Evolutionary conservation across 306 rosid genomes (phyloP), one percentile per base, ranked within the genome.

Genomic region (Vicia sativa): DNA sequence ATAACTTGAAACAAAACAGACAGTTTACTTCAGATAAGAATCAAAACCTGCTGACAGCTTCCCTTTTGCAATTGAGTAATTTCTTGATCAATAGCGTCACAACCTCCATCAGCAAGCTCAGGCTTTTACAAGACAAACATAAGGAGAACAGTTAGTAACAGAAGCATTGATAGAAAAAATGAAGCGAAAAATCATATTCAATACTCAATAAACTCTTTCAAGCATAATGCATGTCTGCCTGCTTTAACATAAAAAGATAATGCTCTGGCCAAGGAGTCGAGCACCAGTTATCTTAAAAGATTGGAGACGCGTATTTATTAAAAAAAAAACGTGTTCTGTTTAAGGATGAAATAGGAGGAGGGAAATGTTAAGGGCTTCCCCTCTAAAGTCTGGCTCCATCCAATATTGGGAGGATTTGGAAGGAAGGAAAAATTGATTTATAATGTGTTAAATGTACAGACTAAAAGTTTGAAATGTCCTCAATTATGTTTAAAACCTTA

Each of bases 61-160:
- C 68, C 80, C 77, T 74, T 92, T 81, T 87, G 87, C 31, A 89
- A 72, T 62, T 83, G 82, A 79, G 83, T 72, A 72, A 92, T 80
- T 46, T 87, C 90, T 76, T 69, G 84, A 82, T 77, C 66, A 75
- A 92, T 67, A 70, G 82, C 68, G 68, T 84, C 91, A 71, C 80
- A 82, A 15, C 83, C 98, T 78, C 91, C 88, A 61, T 87, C 95
- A 65, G 86, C 77, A 25, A 92, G 92, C 78, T 79, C 86, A 55
- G 98, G 98, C 98, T 92, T 77, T 65, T 39, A 81, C 42, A 82
- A 82, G 64, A 75, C 63, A 78, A 28, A 65, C 79, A 74, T 56
- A 34, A 21, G 28, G 26, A 14, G 37, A 74, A 57, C 5, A 62
- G 23, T 58, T 58, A 73, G 70, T 44, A 39, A 23, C 11, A 12